Percentiles rank a stretch among this genome's conserved stretches.
Conservation (phyloP, 176 grass and related monocot genomes). For the Oryza officinalis region DNA sequence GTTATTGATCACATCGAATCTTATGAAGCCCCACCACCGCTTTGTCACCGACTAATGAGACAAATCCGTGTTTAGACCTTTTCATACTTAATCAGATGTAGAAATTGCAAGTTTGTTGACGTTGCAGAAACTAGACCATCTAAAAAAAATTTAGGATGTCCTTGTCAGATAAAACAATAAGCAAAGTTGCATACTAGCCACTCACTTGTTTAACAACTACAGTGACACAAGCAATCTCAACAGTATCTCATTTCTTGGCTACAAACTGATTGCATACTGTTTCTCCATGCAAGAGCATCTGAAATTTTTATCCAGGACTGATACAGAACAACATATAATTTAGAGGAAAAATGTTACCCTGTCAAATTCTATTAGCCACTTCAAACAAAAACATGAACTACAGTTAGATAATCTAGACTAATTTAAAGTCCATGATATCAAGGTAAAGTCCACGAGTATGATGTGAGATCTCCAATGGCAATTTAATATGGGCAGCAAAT, state of each 20-base stretch:
- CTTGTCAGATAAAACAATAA: conserved; percentile 35
- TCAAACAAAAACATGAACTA: conserved; percentile 2
- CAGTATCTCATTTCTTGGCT: conserved; percentile 29
- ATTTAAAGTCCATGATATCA: background rate
- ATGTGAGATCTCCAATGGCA: conserved; percentile 9
- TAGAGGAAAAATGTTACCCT: conserved; percentile 20
- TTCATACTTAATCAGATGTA: conserved; percentile 30
- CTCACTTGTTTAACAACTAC: conserved; percentile 18
- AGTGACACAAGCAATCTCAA: conserved; percentile 34
- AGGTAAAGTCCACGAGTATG: conserved; percentile 24
- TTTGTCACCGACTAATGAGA: conserved; percentile 27
- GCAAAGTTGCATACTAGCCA: conserved; percentile 23
- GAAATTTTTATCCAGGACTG: conserved; percentile 11
- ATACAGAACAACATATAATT: background rate
- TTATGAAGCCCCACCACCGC: conserved; percentile 29
- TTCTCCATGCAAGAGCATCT: conserved; percentile 23
- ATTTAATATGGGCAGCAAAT: conserved; percentile 21
- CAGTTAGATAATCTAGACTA: conserved; percentile 12
- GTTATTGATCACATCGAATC: conserved; percentile 27
- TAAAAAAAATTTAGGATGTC: conserved; percentile 34
- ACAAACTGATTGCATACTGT: conserved; percentile 9
- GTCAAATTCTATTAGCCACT: background rate
- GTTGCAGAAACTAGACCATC: conserved; percentile 34
- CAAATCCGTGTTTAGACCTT: conserved; percentile 35
- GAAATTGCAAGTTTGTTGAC: conserved; percentile 37